phyloP scores from a whole-genome alignment of 768 basidiomycete species.

The Cystoderma amianthinum region DNA sequence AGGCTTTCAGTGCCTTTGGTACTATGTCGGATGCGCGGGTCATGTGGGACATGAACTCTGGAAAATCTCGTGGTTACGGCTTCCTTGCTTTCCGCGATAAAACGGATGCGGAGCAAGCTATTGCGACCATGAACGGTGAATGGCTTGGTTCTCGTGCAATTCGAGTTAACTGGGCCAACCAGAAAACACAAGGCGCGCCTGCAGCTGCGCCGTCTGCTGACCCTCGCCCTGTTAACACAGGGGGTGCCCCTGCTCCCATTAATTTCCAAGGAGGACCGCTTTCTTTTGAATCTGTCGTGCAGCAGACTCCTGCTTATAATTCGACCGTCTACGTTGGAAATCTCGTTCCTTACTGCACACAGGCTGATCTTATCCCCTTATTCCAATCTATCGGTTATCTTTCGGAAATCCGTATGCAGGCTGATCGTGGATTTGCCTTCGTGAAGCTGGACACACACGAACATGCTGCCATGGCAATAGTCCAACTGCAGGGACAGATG shows the following conservation, averaged over 20 bases:
- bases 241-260: constrained; percentile 79
- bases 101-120: constrained; percentile 98
- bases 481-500: constrained; percentile 94
- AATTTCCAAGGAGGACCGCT: constrained; percentile 87
- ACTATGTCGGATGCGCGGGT: constrained; percentile 96
- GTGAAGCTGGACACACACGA: constrained; percentile 99
- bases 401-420: constrained; percentile 98
- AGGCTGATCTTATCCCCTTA: constrained; percentile 94
- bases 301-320: constrained; percentile 92
- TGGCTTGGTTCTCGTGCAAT: constrained; percentile 98
- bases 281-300: constrained; percentile 88
- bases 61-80: constrained; percentile 96
- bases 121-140: constrained; percentile 99
- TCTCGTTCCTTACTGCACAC: constrained; percentile 94
- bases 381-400: constrained; percentile 99
- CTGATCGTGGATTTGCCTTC: constrained; percentile 97
- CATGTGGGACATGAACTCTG: constrained; percentile 99
- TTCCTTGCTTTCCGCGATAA: constrained; percentile 99
- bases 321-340: constrained; percentile 98
- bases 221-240: constrained; percentile 24
- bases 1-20: constrained; percentile 97
- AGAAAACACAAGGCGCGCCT: constrained; percentile 84
- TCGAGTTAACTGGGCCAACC: constrained; percentile 99
- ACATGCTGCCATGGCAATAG: constrained; percentile 96
- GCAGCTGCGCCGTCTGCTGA: constrained; percentile 28